These are phyloP conservation scores for Typha latifolia DNA, from an alignment of 176 grass and related monocot genomes.

Conservation along the genomic window DNA sequence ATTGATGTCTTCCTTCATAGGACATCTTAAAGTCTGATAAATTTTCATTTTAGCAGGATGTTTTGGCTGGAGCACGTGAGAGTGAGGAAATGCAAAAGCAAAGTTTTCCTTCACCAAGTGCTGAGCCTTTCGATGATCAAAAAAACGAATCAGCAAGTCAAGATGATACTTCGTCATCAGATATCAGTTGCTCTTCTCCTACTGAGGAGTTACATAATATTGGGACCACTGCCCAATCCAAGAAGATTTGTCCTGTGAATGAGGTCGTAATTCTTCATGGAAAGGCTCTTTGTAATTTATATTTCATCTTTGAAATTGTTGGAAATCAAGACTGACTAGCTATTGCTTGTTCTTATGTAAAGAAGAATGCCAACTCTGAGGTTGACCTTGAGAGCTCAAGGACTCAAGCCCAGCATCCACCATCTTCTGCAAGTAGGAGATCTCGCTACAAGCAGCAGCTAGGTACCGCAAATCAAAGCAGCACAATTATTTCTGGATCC, in stretches of 20 bases:
- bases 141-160: background rate
- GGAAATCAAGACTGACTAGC: background rate
- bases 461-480: constrained; percentile 1
- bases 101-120: background rate
- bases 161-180: background rate
- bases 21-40: background rate
- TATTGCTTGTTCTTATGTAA: no score
- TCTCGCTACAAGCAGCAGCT: constrained; percentile 23
- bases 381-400: background rate
- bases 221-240: background rate
- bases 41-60: background rate
- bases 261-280: background rate
- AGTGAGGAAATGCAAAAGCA: background rate
- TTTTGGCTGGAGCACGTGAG: background rate
- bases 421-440: background rate
- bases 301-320: background rate
- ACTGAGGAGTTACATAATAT: background rate
- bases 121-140: background rate
- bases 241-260: background rate
- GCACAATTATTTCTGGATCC: constrained; percentile 1
- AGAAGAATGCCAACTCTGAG: background rate
- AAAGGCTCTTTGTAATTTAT: background rate
- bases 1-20: background rate
- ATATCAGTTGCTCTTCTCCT: background rate
- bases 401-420: background rate